phyloP scores from a whole-genome alignment of 2,329 filamentous ascomycete genomes.

The Penicillium sp. region DNA sequence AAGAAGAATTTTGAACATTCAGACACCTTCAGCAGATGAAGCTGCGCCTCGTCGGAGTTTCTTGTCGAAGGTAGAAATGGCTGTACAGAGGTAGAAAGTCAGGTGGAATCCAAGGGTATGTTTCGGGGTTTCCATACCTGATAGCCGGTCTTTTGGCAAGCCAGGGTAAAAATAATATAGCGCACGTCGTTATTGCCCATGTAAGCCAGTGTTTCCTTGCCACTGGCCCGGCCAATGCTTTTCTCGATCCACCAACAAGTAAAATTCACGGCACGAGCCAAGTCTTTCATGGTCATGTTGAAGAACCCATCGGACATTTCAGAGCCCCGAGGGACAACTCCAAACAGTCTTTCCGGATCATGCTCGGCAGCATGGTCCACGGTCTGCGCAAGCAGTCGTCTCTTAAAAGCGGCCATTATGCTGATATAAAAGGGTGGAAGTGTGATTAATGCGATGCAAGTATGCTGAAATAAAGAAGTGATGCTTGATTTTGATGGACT shows the following conservation, averaged over 20 bases:
- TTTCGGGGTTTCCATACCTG: conserved; percentile 8
- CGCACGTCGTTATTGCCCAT: conserved; percentile 26
- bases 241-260: conserved; percentile 23
- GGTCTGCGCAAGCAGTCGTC: conserved; percentile 13
- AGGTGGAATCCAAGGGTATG: background rate
- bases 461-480: background rate
- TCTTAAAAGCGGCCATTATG: conserved; percentile 1
- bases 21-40: conserved; percentile 16
- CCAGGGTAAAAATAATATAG: conserved; percentile 23
- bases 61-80: conserved; percentile 21
- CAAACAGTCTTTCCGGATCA: conserved; percentile 12
- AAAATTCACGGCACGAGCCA: conserved; percentile 19
- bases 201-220: conserved; percentile 22
- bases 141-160: conserved; percentile 26
- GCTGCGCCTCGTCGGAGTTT: conserved; percentile 20
- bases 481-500: background rate
- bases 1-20: conserved; percentile 25
- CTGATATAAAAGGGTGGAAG: background rate
- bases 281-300: conserved; percentile 14
- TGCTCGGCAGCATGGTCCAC: conserved; percentile 6
- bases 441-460: background rate
- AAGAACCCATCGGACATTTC: conserved; percentile 20
- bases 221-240: conserved; percentile 7
- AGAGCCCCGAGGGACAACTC: conserved; percentile 11
- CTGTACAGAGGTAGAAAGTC: conserved; percentile 4